A percentile compares a stretch with the other conserved stretches of the same genome.
Evolutionary conservation across 2,329 filamentous ascomycete genomes (phyloP).

Genomic region (Botrytis pseudocinerea): DNA sequence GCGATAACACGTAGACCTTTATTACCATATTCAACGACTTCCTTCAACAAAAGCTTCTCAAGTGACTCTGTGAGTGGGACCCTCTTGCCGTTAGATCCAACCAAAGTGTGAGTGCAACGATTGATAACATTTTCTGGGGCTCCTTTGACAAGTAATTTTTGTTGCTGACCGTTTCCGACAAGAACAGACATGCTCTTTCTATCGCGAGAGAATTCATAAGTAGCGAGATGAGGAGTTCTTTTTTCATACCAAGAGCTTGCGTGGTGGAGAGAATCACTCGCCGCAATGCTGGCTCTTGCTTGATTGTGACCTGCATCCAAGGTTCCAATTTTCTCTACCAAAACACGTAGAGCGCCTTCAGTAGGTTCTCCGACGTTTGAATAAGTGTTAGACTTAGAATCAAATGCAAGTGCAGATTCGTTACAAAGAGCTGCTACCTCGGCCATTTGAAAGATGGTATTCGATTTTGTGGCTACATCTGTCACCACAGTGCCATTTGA

Average conservation of each 20-base stretch:
- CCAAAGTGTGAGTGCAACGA: conserved; percentile 78
- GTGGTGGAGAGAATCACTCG: conserved; percentile 69
- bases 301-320: conserved; percentile 52
- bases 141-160: conserved; percentile 92
- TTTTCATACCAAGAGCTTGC: conserved; percentile 84
- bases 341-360: conserved; percentile 84
- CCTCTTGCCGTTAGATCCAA: conserved; percentile 76
- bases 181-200: conserved; percentile 99
- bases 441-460: conserved; percentile 76
- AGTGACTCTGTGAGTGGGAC: conserved; percentile 72
- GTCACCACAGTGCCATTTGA: conserved; percentile 66
- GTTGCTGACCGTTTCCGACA: conserved; percentile 65
- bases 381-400: conserved; percentile 71
- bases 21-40: conserved; percentile 89
- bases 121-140: conserved; percentile 94
- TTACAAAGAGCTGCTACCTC: conserved; percentile 81
- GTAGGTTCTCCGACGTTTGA: conserved; percentile 91
- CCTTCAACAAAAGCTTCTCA: conserved; percentile 67
- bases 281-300: conserved; percentile 48
- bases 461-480: conserved; percentile 69
- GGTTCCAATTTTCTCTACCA: conserved; percentile 94
- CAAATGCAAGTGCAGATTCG: conserved; percentile 79
- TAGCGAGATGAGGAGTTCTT: conserved; percentile 72
- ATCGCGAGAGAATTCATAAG: conserved; percentile 95
- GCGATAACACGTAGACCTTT: conserved; percentile 92